A percentile compares a stretch with the other conserved stretches of the same genome.
Evolutionary conservation across 1,284 basidiomycete genomes (phyloP).

Genomic region (Phenoliferia sp.): DNA sequence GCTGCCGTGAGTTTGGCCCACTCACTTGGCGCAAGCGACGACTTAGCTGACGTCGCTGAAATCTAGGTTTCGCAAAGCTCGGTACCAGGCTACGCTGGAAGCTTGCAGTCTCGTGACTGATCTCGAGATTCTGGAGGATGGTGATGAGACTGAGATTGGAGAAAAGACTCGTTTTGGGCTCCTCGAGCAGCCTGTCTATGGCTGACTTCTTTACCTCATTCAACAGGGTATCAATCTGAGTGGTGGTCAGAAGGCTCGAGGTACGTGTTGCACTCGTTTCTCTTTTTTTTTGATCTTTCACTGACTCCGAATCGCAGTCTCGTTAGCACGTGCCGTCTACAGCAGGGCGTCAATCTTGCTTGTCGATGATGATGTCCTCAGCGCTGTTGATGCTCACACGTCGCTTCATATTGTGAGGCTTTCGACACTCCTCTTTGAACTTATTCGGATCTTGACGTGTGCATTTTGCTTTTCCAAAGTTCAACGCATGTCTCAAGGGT

Average conservation of each 20-base stretch:
- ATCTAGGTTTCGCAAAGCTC: constrained; percentile 67
- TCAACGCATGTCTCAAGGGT: constrained; percentile 53
- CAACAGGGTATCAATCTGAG: constrained; percentile 46
- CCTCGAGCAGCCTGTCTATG: no score
- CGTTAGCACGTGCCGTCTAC: constrained; percentile 73
- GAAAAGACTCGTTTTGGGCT: constrained; percentile 53
- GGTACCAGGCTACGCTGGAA: constrained; percentile 60
- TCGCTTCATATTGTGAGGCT: constrained; percentile 37
- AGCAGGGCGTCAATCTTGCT: constrained; percentile 54
- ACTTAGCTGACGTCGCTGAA: no score
- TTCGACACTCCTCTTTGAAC: not conserved
- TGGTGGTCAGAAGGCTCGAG: constrained; percentile 65
- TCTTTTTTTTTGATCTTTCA: no score
- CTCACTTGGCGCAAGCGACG: no score
- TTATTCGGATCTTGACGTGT: constrained; percentile 5
- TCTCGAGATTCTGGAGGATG: constrained; percentile 82
- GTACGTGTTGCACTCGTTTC: not conserved
- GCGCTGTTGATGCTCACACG: constrained; percentile 54
- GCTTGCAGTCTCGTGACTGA: constrained; percentile 83
- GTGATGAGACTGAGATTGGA: constrained; percentile 60
- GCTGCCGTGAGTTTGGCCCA: no score
- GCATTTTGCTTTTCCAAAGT: no score
- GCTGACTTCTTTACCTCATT: no score
- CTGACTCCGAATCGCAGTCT: no score
- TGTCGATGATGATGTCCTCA: constrained; percentile 53